Evolutionary conservation across 148 eudicot genomes (phyloP).

Genomic region (Rhododendron vialii): DNA sequence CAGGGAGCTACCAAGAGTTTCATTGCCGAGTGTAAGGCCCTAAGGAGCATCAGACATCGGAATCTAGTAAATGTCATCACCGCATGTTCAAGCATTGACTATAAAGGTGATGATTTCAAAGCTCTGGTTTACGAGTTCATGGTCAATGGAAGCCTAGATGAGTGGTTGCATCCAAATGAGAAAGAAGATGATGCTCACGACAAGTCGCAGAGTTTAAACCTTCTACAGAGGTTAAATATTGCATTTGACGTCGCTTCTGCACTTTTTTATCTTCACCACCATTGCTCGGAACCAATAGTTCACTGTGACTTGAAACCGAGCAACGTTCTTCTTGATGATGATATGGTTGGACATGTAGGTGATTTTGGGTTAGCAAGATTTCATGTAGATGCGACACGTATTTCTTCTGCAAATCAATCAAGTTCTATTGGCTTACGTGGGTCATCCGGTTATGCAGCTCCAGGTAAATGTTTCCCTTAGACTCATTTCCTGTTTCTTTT

Average conservation of each 20-base stretch:
- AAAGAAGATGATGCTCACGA: background rate
- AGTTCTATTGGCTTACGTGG: background rate
- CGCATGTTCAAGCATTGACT: background rate
- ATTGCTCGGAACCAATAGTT: background rate
- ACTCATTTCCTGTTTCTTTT: background rate
- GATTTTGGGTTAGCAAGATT: constrained; percentile 1
- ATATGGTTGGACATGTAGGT: background rate
- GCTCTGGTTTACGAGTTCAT: background rate
- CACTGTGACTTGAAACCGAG: background rate
- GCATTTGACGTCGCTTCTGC: background rate
- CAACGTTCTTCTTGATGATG: background rate
- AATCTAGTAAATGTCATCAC: background rate
- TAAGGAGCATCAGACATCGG: background rate
- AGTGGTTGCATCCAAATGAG: background rate
- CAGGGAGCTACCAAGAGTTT: background rate
- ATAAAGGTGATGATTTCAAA: background rate
- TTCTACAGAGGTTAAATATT: constrained; percentile 1
- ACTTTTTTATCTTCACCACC: background rate
- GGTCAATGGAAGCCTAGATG: constrained; percentile 1
- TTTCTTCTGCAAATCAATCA: background rate
- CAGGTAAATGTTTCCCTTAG: background rate
- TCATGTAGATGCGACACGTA: background rate
- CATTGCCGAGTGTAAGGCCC: background rate
- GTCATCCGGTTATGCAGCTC: background rate
- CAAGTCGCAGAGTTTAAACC: background rate